phyloP scores from a whole-genome alignment of 192 early-diverging fungal species.

The Lobosporangium transversale region DNA sequence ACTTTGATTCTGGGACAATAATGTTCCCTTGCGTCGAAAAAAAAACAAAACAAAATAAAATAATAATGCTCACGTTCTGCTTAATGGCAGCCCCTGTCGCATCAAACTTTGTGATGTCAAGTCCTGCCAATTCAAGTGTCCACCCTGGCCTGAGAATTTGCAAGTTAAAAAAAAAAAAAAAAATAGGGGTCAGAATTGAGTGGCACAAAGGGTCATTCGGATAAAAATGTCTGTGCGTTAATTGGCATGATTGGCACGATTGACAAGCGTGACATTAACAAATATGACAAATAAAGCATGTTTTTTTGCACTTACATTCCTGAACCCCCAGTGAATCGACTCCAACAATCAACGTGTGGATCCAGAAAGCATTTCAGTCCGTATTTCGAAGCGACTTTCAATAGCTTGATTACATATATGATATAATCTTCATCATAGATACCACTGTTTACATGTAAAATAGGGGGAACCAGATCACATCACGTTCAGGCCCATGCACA shows the following conservation, averaged over 20 bases:
- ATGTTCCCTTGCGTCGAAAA: no score
- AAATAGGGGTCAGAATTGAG: not conserved
- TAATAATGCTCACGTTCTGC: constrained; percentile 43
- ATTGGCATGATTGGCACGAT: no score
- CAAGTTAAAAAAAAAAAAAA: not conserved
- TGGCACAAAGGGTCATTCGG: no score
- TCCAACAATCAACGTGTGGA: constrained; percentile 66
- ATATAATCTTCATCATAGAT: constrained; percentile 66
- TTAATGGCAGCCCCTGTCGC: constrained; percentile 58
- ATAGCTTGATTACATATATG: constrained; percentile 59
- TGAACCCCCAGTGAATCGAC: constrained; percentile 49
- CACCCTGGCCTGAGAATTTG: constrained; percentile 61
- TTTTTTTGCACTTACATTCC: constrained; percentile 30
- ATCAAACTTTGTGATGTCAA: constrained; percentile 54
- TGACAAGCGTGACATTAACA: no score
- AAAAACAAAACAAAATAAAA: not conserved
- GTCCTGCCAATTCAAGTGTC: constrained; percentile 61
- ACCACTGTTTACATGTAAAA: constrained; percentile 40
- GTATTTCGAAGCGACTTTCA: constrained; percentile 55
- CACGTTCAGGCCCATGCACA: not conserved
- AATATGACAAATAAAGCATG: not conserved
- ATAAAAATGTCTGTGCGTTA: no score
- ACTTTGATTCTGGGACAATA: no score
- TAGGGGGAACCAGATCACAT: not conserved
- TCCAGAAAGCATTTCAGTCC: constrained; percentile 63